Base-by-base conservation (phyloP, 2,329 filamentous ascomycete species). In the Lecanosticta acicola region DNA sequence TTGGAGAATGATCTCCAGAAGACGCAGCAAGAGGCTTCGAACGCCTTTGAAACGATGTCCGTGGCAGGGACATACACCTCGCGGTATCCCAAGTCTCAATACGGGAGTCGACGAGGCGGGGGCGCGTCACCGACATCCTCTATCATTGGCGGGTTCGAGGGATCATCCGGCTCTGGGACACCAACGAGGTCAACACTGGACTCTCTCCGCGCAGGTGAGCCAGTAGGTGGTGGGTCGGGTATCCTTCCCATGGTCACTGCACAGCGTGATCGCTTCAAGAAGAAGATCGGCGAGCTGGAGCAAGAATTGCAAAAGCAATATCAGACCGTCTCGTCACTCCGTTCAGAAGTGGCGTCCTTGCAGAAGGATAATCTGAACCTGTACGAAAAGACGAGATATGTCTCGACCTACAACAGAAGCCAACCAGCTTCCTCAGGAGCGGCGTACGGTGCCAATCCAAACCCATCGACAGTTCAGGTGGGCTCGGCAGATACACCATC, bases 191-290 rank as follows among this genome's bases (percentile, higher is more conserved):
- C 56, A 35, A 71, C 69, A 32, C 70, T 83, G 55, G 79, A 83
- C 32, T 70, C 77, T 4, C 70, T 84, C 18, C 76, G 80, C 24
- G 77, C 76, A 2, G 85, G 88, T 38, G 79, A 82, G 51, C 74
- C 83, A 7, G 76, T 84, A 45, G 85, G 85, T 24, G 79, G 86
- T 43, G 87, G 87, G 2, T 87, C 87, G 9, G 54, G 51, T 0
- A 96, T 98, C 54, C 73, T 98, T 18, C 94, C 93, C 26, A 98
- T 98, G 94, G 86, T 98, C 42, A 95, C 93, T 26, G 93, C 94
- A 1, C 94, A 98, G 69, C 84, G 93, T 51, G 93, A 98, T 69
- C 87, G 93, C 41, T 98, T 97, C 79, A 97, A 96, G 75, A 88
- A 94, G 73, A 87, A 90, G 62, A 97, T 95, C 55, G 73, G 81